Evolutionary conservation across 306 rosid genomes (phyloP).

Genomic region (Prosopis cineraria): DNA sequence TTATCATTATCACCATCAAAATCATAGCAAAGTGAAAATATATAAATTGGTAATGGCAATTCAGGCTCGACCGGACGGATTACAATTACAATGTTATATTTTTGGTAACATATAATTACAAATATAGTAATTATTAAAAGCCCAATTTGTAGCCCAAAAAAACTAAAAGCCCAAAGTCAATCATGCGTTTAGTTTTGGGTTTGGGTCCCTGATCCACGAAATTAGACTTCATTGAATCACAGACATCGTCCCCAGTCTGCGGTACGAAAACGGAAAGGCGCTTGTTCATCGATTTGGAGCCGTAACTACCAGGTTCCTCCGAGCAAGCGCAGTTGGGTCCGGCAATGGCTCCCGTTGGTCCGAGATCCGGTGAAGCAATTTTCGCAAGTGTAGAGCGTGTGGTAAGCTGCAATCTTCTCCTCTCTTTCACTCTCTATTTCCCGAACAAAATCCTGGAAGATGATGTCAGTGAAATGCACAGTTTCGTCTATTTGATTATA

Average conservation of each 20-base stretch:
- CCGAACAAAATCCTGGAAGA: conserved; percentile 11
- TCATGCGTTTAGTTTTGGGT: neutral
- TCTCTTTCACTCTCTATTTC: conserved; percentile 16
- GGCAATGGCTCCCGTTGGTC: conserved; percentile 80
- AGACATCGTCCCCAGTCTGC: neutral
- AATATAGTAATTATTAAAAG: neutral
- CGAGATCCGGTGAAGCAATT: conserved; percentile 96
- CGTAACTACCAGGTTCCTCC: neutral
- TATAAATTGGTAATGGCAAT: no score
- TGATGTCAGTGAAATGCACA: neutral
- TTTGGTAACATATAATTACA: no score
- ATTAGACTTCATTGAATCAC: no score
- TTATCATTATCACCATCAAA: neutral
- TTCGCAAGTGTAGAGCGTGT: conserved; percentile 90
- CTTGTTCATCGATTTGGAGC: neutral
- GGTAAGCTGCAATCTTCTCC: conserved; percentile 48
- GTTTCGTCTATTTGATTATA: neutral
- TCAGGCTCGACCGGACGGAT: no score
- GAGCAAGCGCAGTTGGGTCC: conserved; percentile 33
- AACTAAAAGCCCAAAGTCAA: neutral
- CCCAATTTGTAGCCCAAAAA: neutral
- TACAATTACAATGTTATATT: no score
- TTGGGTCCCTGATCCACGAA: neutral
- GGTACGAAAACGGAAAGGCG: neutral
- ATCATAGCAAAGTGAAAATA: no score